These are phyloP conservation scores for Solanum hybrid DNA, from an alignment of 305 asterid genomes.

Conservation along the genomic window DNA sequence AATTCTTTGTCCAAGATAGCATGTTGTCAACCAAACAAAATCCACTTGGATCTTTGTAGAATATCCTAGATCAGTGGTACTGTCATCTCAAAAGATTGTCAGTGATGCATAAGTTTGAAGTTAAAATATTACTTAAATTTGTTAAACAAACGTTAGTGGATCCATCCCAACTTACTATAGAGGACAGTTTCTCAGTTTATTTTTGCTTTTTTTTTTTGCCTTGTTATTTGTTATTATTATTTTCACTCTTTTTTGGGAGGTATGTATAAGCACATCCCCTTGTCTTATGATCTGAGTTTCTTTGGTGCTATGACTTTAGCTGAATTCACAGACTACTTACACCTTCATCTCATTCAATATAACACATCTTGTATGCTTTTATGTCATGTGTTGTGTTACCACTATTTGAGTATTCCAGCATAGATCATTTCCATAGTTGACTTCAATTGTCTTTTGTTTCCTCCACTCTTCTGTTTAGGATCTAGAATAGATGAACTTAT, in stretches of 20 bases:
- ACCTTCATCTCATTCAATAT: background rate
- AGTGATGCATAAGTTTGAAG: background rate
- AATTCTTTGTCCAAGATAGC: background rate
- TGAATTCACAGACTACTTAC: background rate
- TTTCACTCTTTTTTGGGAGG: background rate
- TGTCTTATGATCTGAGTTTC: background rate
- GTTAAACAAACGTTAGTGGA: background rate
- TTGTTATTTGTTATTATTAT: background rate
- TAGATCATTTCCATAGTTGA: background rate
- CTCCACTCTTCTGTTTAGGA: background rate
- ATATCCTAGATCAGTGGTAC: background rate
- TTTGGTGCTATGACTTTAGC: background rate
- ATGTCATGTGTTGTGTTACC: background rate
- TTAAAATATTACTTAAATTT: background rate
- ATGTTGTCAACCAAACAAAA: background rate
- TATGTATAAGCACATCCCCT: background rate
- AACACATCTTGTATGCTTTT: background rate
- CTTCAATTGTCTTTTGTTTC: background rate
- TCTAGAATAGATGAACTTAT: conserved; percentile 1
- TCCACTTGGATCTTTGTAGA: background rate
- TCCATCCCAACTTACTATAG: background rate
- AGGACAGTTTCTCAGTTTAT: background rate
- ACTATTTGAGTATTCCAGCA: background rate
- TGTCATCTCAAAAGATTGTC: background rate
- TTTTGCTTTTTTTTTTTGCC: background rate